Percentiles rank a stretch among this genome's conserved stretches.
Evolutionary conservation across 1,139 yeast genomes (phyloP).

Genomic region (Kodamaea sp.): DNA sequence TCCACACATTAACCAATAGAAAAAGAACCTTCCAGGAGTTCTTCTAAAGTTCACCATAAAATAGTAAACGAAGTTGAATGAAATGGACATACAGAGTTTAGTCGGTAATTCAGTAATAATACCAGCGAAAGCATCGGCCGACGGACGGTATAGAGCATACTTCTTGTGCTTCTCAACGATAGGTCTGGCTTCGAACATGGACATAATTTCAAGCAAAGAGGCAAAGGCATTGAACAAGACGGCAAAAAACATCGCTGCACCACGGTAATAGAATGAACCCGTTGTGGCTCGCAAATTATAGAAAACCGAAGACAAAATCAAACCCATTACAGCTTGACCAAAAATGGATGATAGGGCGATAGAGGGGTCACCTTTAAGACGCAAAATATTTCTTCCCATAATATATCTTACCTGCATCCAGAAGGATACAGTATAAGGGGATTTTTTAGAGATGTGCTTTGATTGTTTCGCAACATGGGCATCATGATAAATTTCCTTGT

Average conservation of each 20-base stretch:
- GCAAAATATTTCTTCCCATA: slow-evolving; percentile 59
- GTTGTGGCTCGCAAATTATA: slow-evolving; percentile 52
- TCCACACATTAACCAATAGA: slow-evolving; percentile 56
- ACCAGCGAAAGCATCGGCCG: slow-evolving; percentile 75
- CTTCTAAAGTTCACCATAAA: slow-evolving; percentile 70
- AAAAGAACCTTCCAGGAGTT: slow-evolving; percentile 68
- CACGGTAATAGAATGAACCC: slow-evolving; percentile 61
- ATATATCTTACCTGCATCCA: slow-evolving; percentile 64
- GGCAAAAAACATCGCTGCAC: slow-evolving; percentile 76
- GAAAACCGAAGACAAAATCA: slow-evolving; percentile 73
- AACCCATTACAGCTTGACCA: slow-evolving; percentile 73
- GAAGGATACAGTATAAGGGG: slow-evolving; percentile 69
- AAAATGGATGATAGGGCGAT: slow-evolving; percentile 58
- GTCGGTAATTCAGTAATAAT: slow-evolving; percentile 68
- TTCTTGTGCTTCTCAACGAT: slow-evolving; percentile 79
- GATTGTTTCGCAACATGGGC: slow-evolving; percentile 63
- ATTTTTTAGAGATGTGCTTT: slow-evolving; percentile 48
- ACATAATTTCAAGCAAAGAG: slow-evolving; percentile 70
- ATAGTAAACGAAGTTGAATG: slow-evolving; percentile 63
- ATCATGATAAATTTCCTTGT: slow-evolving; percentile 35
- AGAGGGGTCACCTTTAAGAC: slow-evolving; percentile 67
- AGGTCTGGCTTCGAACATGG: slow-evolving; percentile 71
- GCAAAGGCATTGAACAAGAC: slow-evolving; percentile 76
- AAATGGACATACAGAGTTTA: slow-evolving; percentile 53
- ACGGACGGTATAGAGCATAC: slow-evolving; percentile 73